Base-by-base conservation (phyloP, 495 filamentous ascomycete genomes). In the Penicillium lagena region DNA sequence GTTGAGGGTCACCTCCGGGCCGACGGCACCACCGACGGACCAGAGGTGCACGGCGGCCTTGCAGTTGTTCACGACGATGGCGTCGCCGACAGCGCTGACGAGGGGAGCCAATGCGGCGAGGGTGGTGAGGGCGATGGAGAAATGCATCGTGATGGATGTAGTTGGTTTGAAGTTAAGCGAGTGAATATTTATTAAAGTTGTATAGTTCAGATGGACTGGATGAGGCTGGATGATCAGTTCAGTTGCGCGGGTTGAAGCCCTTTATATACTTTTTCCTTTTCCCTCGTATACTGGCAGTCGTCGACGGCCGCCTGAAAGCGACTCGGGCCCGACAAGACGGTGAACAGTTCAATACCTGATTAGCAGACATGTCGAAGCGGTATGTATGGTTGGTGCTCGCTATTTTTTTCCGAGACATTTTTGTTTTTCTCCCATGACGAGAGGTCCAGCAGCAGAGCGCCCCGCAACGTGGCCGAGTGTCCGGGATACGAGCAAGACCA, bases 11-110 rank as follows among this genome's bases (percentile, higher is more conserved):
- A 66, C 60, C 42, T 60, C 56, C 0, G 60, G 56, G 17, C 64
- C 58, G 43, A 80, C 56, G n/a, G 61, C 42, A 42, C 54, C 45
- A 40, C 74, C 78, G 35, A 82, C 78, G 10, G 76, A 77, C 77
- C 77, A 80, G 44, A 79, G 54, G 49, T 79, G 76, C 35, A 80
- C 66, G 22, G 66, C 47, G 42, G 37, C 29, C 44, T 42, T 11
- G 64, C 75, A 80, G 40, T 70, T 68, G 63, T 82, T 82, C 43
- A 62, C 45, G 9, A 82, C 74, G 39, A 66, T 42, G 39, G 79
- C 79, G 39, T 62, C 59, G 54, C 77, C 76, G 37, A 75, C 56
- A 35, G 78, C 75, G 35, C 49, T 59, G 39, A 48, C 59, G 9
- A 67, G 42, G 9, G 66, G 56, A 17, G 57, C 45, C 28, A 72